Evolutionary conservation across 768 basidiomycete species (phyloP), one percentile per base, ranked within the genome.

Genomic region (Naganishia antarctica): DNA sequence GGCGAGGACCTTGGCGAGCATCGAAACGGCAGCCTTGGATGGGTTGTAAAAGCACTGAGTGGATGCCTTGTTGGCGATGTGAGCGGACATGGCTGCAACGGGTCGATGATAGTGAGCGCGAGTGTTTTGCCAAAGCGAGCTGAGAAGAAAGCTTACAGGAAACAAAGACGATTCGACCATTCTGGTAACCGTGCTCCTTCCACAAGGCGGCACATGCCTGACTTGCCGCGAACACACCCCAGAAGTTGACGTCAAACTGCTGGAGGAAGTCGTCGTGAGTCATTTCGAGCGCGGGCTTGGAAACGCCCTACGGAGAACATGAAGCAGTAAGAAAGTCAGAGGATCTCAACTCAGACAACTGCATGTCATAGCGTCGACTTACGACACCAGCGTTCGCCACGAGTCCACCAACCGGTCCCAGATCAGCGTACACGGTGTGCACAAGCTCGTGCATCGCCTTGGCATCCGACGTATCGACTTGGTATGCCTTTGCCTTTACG

Each of bases 371-470:
- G 18, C 25, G 25, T 5, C 7, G 4, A 61, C 60, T 61, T 40
- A 61, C 60, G 31, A 44, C 43, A 70, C 74, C 74, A 3, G 74
- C 74, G 53, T 72, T 76, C 29, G 69, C 70, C 28, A 76, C 72
- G 8, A 76, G 60, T 31, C 74, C 74, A 13, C 73, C 74, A 15
- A 76, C 66, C 21, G 74, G 71, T 53, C 71, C 74, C 6, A 76
- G 62, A 40, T 76, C 74, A 31, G 67, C 53, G 65, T 71, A 74
- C 1, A 74, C 70, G 49, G 64, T 66, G 18, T 60, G 43, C 32
- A 76, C 69, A 12, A 72, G 32, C 46, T 71, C 69, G 25, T 62
- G 37, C 26, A 76, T 67, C 9, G 66, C 68, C 49, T 66, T 57
- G 45, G 67, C 65, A 53, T 76, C 73, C 29, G 70, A 60, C 4